These are phyloP conservation scores for Acorus gramineus DNA, from an alignment of 106 monocot genomes.

Conservation along the genomic window DNA sequence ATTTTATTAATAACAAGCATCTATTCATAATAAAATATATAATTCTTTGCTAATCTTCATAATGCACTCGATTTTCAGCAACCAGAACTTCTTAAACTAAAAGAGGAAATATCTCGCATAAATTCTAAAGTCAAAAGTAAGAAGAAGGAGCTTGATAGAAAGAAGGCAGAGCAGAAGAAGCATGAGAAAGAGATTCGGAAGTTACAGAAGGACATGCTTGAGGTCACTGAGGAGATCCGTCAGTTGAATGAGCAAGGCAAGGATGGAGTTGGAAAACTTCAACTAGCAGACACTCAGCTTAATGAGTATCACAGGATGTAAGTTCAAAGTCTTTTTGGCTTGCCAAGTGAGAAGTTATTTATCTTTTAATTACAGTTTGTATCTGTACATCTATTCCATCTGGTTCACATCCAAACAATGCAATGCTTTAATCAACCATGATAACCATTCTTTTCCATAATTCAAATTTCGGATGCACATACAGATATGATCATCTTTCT, in stretches of 20 bases:
- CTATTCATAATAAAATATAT: too few relatives aligned
- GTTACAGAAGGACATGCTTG: conserved; percentile 55
- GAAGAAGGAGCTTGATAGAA: conserved; percentile 86
- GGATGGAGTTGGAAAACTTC: conserved; percentile 66
- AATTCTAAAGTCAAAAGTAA: conserved; percentile 98
- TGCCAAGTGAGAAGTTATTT: too few relatives aligned
- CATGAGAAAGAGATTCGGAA: conserved; percentile 63
- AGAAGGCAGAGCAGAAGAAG: conserved; percentile 65
- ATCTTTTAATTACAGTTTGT: too few relatives aligned
- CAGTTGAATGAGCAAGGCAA: conserved; percentile 53
- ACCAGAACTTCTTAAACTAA: conserved; percentile 97
- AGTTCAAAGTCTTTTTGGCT: conserved; percentile 5
- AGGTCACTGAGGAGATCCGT: conserved; percentile 41
- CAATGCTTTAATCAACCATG: too few relatives aligned
- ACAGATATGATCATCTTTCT: too few relatives aligned
- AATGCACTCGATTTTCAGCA: conserved; percentile 44
- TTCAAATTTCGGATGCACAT: too few relatives aligned
- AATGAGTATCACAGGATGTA: conserved; percentile 88
- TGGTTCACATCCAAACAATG: too few relatives aligned
- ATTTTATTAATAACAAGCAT: too few relatives aligned
- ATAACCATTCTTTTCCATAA: too few relatives aligned
- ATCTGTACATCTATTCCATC: background rate
- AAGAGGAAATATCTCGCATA: conserved; percentile 86
- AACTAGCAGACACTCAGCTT: conserved; percentile 73
- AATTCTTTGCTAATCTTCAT: background rate